Conservation (phyloP, 208 protist species). For the Crithidia thermophila region DNA sequence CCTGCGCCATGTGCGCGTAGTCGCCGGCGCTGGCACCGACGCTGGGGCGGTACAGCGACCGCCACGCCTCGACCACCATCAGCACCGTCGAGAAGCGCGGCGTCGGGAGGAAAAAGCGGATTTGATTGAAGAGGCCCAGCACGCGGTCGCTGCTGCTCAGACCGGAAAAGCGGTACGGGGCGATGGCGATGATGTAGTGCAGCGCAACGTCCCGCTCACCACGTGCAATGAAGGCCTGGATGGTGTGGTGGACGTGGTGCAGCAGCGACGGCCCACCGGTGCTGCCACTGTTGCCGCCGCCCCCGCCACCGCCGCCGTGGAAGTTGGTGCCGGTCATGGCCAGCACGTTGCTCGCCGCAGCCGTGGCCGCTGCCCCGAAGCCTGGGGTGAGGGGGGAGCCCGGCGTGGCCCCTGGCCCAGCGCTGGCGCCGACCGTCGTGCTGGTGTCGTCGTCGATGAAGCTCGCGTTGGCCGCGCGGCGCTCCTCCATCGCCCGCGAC, state of each 20-base stretch:
- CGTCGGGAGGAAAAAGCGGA: conserved; percentile 63
- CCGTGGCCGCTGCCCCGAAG: not conserved
- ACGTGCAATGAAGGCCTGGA: conserved; percentile 51
- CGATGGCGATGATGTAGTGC: conserved; percentile 67
- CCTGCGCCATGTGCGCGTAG: conserved; percentile 52
- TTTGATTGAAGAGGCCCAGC: conserved; percentile 64
- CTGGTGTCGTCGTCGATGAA: conserved; percentile 3
- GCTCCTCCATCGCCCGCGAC: conserved; percentile 21
- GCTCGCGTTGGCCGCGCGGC: not conserved
- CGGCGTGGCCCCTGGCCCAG: not conserved
- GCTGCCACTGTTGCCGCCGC: no score
- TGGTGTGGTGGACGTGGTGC: conserved; percentile 35
- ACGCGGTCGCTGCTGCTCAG: conserved; percentile 49
- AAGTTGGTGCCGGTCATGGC: not conserved
- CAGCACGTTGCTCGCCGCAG: no score
- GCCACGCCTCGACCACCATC: conserved; percentile 78
- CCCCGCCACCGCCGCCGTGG: no score
- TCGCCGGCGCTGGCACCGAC: conserved; percentile 49
- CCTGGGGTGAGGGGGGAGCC: conserved; percentile 3
- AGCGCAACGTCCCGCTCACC: conserved; percentile 62
- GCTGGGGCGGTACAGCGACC: conserved; percentile 43
- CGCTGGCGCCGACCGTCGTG: not conserved
- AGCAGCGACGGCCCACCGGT: conserved; percentile 6
- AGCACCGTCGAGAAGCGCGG: conserved; percentile 50
- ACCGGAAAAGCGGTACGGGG: conserved; percentile 43